phyloP scores from a whole-genome alignment of 2,329 filamentous ascomycete species.

The Camillea tinctor region DNA sequence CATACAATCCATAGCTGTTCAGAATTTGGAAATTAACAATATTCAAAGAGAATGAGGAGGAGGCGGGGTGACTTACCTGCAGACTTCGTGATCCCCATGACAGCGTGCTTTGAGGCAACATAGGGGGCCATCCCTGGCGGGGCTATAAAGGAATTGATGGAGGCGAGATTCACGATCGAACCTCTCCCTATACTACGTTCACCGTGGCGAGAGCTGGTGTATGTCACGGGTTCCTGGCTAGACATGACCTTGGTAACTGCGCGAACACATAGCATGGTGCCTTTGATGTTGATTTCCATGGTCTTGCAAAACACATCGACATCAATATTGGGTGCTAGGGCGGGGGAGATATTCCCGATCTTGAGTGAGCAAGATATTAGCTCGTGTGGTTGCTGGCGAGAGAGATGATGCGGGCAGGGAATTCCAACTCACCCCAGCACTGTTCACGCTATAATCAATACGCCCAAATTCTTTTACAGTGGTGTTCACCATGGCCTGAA shows the following conservation, averaged over 20 bases:
- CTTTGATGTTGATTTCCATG: slow-evolving; percentile 3
- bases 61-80: slow-evolving; percentile 7
- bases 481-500: neutral
- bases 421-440: slow-evolving; percentile 4
- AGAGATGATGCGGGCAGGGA: too few relatives aligned
- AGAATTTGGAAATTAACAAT: neutral
- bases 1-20: slow-evolving; percentile 2
- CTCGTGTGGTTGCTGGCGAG: too few relatives aligned
- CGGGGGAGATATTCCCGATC: neutral
- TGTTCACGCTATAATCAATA: slow-evolving; percentile 8
- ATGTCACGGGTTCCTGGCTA: slow-evolving; percentile 7
- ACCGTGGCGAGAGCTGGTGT: slow-evolving; percentile 4
- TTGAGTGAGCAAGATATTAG: neutral
- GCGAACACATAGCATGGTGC: slow-evolving; percentile 6
- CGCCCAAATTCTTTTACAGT: slow-evolving; percentile 4
- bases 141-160: slow-evolving; percentile 4
- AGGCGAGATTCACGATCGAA: slow-evolving; percentile 17
- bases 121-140: slow-evolving; percentile 8
- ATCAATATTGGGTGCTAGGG: neutral
- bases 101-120: slow-evolving; percentile 12
- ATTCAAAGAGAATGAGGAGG: neutral
- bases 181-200: slow-evolving; percentile 13
- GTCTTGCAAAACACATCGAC: neutral
- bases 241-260: slow-evolving; percentile 7
- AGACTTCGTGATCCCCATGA: slow-evolving; percentile 12